Base-by-base conservation (phyloP, 192 early-diverging fungal species). In the Coemansia sp. region DNA sequence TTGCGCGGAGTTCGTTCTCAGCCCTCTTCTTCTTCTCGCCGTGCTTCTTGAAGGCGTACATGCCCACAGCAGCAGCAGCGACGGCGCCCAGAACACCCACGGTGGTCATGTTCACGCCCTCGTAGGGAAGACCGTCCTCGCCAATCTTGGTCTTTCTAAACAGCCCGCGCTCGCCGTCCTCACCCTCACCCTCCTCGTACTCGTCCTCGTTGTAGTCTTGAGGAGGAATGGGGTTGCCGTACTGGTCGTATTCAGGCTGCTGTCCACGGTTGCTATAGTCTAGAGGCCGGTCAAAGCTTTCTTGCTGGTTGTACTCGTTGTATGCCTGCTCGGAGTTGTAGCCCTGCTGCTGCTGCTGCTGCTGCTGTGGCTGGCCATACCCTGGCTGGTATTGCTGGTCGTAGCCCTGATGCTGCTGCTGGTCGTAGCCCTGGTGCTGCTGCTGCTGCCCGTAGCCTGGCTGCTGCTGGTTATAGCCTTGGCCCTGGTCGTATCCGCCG, bases 141-240 rank as follows among this genome's bases (percentile, higher is more conserved):
- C 66, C 63, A 13, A 66, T 33, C 15, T 8, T 32, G 18, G 43
- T 58, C 33, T 62, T 75, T 46, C 43, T 59, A 23, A 75, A 75
- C 13, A 75, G 23, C 1, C 71, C 71, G 34, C 71, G 65, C 52
- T 75, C 71, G 29, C 56, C 57, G 10, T 51, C 51, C 47, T 64
- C 65, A 21, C 51, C 55, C 11, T 56, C 56, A 9, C 35, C 40
- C 31, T 56, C 45, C 7, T 23, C 27, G 11, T 29, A 5, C 9
- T 43, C 21, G 35, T 46, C 3, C 15, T 39, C 54, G 55, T 14
- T 36, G 41, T 35, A 15, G 29, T 21, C 38, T 9, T 46, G 35
- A 19, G 47, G 23, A 11, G 22, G 26, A 21, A 41, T 6, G 1
- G 40, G 26, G 17, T 64, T 39, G 19, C 33, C 32, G 36, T 26